Evolutionary conservation across 106 monocot genomes (phyloP), one percentile per base, ranked within the genome.

Genomic region (Acorus calamus): DNA sequence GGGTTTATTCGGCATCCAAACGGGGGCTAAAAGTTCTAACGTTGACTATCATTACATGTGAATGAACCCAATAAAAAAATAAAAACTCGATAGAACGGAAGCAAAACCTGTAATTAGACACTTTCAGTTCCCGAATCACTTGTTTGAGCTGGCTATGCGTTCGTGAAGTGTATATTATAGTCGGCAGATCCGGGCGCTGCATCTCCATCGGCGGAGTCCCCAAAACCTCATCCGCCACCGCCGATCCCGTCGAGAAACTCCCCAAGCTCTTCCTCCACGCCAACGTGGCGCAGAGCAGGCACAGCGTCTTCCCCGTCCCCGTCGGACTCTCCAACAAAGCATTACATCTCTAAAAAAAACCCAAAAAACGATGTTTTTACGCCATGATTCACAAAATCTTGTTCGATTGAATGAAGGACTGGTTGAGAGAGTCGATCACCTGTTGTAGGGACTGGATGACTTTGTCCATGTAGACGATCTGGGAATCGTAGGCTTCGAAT

Each of bases 111-210:
- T 96, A 88, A 57, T 71, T 91, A 71, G 71, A 85, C 41, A 82
- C 43, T 65, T 77, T 91, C 5, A 91, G 74, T 57, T 96, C 96
- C 64, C 85, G 59, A 45, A 96, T 85, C 49, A 96, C 96, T 75
- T 96, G 96, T 70, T 88, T 87, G 62, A 96, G 75, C 69, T 96
- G 96, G 67, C 96, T 87, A 49, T 96, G 96, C 55, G 96, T 96
- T 50, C 96, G 87, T 3, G 96, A 96, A 52, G 91, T 75, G 58
- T 96, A 96, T 46, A 96, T 71, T 53, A 96, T 96, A 11, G 81
- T 83, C 7, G 96, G 91, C 66, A 70, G 74, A 12, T 55, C 44
- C 10, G 83, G 80, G 49, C 63, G 65, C 59, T 55, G 64, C 62
- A 42, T 46, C 44, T 80, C 73, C 3, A 49, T 44, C 43, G 83